These are phyloP conservation scores for Globisporangium yorkense DNA, from an alignment of 352 stramenopile genomes.

Conservation along the genomic window DNA sequence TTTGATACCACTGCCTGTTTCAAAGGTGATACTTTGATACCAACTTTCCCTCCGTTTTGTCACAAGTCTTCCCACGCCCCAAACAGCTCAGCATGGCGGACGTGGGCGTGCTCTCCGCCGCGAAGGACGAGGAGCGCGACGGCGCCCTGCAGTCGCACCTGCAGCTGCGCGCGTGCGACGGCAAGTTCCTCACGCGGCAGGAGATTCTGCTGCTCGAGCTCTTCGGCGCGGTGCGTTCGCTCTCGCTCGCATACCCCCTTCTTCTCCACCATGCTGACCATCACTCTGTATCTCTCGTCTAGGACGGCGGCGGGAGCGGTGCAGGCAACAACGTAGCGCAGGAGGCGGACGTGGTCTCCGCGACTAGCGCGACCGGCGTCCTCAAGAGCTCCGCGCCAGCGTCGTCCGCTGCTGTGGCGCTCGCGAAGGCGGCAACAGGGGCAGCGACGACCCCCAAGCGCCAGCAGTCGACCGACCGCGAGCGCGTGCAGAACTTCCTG, in stretches of 20 bases:
- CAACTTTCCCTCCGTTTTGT: neutral
- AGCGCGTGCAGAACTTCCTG: slow-evolving; percentile 62
- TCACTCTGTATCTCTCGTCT: neutral
- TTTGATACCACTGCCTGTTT: too few relatives aligned
- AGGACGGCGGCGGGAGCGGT: slow-evolving; percentile 7
- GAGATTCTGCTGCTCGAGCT: slow-evolving; percentile 71
- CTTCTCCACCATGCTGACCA: neutral
- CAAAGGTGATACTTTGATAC: too few relatives aligned
- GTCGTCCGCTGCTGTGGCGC: neutral
- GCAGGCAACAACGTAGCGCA: neutral
- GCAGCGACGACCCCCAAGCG: slow-evolving; percentile 39
- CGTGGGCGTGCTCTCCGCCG: neutral
- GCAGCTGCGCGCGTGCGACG: slow-evolving; percentile 60
- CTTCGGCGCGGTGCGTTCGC: slow-evolving; percentile 23
- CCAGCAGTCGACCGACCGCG: slow-evolving; percentile 41
- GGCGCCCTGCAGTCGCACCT: slow-evolving; percentile 55
- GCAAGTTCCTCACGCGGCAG: slow-evolving; percentile 74
- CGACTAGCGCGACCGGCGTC: neutral
- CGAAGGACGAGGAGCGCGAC: slow-evolving; percentile 40
- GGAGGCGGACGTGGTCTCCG: neutral
- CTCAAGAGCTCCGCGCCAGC: neutral
- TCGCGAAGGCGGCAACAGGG: slow-evolving; percentile 3
- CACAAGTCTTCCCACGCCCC: too few relatives aligned
- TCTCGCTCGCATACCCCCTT: neutral
- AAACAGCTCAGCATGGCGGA: neutral